Base-by-base conservation (phyloP, 2,329 filamentous ascomycete genomes). In the Colletotrichum scovillei region DNA sequence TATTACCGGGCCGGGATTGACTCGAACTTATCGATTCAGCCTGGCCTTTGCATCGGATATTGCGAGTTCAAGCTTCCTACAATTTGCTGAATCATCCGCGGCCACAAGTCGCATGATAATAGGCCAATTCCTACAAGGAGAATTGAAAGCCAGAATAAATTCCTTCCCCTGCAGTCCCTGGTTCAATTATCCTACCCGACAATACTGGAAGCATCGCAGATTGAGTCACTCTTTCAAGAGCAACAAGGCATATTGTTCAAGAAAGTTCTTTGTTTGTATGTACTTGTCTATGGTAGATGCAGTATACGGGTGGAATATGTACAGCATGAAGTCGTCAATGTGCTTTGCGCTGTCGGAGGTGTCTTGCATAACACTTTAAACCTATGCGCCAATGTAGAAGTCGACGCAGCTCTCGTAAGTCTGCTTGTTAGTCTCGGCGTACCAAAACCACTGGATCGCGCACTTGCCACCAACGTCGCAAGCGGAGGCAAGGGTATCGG, bases 401-500 rank as follows among this genome's bases (percentile, higher is more conserved):
- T 92, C 90, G 64, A 92, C 83, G 81, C 90, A 92, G 63, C 86
- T 86, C 83, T 91, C 88, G 78, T 92, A 92, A 12, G 90, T 91
- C 85, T 92, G 90, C 71, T 88, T 77, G 74, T 89, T 86, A 67
- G 82, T 83, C 19, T 81, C 78, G 4, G 89, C 89, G 73, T 90
- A 85, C 90, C 90, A 92, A 80, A 84, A 91, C 89, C 90, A 91
- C 80, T 92, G 90, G 58, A 92, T 84, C 4, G 76, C 79, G 63
- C 83, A 85, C 73, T 83, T 81, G 55, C 89, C 89, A 19, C 85
- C 84, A 12, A 80, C 84, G 49, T 84, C 79, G 79, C 89, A 91
- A 63, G 88, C 77, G 72, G 77, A 77, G 8, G 77, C 78, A 24
- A 89, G 80, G 71, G 85, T 83, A 46, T 78, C 76, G 1, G 89